phyloP scores from a whole-genome alignment of 768 basidiomycete genomes.

The Psilocybe subaeruginosa region DNA sequence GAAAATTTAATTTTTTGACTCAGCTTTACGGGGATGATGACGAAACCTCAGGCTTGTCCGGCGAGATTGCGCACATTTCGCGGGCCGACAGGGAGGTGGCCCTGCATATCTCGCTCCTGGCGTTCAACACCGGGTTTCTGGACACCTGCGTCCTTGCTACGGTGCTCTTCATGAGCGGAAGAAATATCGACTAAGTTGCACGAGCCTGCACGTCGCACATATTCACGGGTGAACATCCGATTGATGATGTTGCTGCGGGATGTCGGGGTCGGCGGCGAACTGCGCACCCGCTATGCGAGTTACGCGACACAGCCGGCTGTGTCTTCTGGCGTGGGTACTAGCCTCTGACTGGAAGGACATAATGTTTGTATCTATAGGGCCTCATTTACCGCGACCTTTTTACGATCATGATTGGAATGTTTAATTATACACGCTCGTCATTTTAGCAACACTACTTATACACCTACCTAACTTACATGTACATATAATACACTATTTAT shows the following conservation, averaged over 20 bases:
- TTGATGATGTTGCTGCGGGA: no score
- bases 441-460: background rate
- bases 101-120: slow-evolving; percentile 49
- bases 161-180: slow-evolving; percentile 49
- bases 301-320: background rate
- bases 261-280: background rate
- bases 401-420: no score
- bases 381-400: no score
- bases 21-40: slow-evolving; percentile 27
- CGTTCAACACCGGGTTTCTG: slow-evolving; percentile 46
- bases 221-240: no score
- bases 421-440: background rate
- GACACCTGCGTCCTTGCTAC: slow-evolving; percentile 50
- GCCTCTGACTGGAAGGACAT: no score
- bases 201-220: no score
- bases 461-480: no score
- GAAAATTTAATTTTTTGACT: slow-evolving; percentile 19
- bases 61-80: slow-evolving; percentile 37
- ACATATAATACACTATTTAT: background rate
- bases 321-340: no score
- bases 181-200: slow-evolving; percentile 43
- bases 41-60: slow-evolving; percentile 19
- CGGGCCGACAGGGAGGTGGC: slow-evolving; percentile 33
- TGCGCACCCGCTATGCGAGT: background rate
- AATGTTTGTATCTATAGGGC: background rate